Evolutionary conservation across 208 protist species (phyloP).

Genomic region (Trypanosoma conorhini): DNA sequence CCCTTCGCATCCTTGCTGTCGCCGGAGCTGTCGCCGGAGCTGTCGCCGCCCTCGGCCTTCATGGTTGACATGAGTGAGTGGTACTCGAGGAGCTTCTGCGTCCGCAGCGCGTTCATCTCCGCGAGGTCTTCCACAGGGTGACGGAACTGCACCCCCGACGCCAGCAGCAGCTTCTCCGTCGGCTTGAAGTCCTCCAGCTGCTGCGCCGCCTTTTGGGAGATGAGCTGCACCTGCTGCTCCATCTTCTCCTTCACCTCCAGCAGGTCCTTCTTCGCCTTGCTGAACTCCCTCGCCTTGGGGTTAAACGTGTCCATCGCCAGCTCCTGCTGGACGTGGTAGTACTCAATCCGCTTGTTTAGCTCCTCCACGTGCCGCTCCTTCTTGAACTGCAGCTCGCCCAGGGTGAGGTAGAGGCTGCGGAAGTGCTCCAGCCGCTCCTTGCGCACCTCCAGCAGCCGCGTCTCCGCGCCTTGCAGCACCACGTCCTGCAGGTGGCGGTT

Average conservation of each 20-base stretch:
- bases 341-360: slow-evolving; percentile 79
- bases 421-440: slow-evolving; percentile 79
- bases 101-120: slow-evolving; percentile 57
- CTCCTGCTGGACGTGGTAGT: slow-evolving; percentile 84
- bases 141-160: slow-evolving; percentile 60
- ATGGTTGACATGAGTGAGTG: slow-evolving; percentile 60
- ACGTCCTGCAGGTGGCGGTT: slow-evolving; percentile 41
- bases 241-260: slow-evolving; percentile 60
- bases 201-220: slow-evolving; percentile 48
- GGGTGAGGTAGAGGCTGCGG: slow-evolving; percentile 78
- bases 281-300: slow-evolving; percentile 88
- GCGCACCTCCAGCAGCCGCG: slow-evolving; percentile 43
- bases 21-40: background rate
- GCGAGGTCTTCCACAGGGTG: slow-evolving; percentile 70
- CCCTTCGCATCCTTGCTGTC: background rate
- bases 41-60: background rate
- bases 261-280: slow-evolving; percentile 76
- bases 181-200: slow-evolving; percentile 70
- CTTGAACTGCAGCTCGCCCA: slow-evolving; percentile 87
- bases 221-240: slow-evolving; percentile 45
- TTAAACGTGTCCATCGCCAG: slow-evolving; percentile 87
- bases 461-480: slow-evolving; percentile 34
- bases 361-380: slow-evolving; percentile 80
- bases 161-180: slow-evolving; percentile 63
- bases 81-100: slow-evolving; percentile 82